Percentiles rank a stretch among this genome's conserved stretches.
These are phyloP conservation scores for Suhomyces atakaporum DNA, from an alignment of 1,139 yeast genomes.

Conservation along the genomic window DNA sequence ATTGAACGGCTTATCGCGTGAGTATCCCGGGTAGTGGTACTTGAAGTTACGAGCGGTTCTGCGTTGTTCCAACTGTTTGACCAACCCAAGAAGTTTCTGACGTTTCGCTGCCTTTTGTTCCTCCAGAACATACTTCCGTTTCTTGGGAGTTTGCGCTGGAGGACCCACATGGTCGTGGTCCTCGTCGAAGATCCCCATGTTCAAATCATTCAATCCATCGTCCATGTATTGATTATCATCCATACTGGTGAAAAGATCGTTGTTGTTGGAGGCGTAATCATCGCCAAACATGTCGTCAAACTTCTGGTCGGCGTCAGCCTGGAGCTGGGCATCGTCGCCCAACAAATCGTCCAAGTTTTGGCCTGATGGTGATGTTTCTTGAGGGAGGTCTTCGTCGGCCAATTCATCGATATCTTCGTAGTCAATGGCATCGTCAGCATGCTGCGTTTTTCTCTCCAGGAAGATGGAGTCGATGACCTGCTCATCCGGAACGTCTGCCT, in stretches of 20 bases:
- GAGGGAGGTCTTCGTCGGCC: conserved; percentile 70
- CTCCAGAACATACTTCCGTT: conserved; percentile 25
- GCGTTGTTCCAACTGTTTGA: conserved; percentile 36
- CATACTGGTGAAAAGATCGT: conserved; percentile 18
- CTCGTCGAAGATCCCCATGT: conserved; percentile 38
- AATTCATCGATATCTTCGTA: conserved; percentile 94
- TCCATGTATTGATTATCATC: conserved; percentile 33
- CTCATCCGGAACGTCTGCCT: conserved; percentile 33
- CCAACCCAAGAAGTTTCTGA: conserved; percentile 30
- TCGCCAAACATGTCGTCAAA: conserved; percentile 55
- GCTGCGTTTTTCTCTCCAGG: conserved; percentile 49
- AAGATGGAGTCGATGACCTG: conserved; percentile 43
- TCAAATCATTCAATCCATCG: conserved; percentile 45
- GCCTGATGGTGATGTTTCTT: conserved; percentile 30
- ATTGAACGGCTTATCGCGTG: conserved; percentile 55
- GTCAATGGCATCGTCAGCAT: conserved; percentile 93
- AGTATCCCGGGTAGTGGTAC: conserved; percentile 65
- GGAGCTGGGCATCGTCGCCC: conserved; percentile 26
- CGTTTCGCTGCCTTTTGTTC: conserved; percentile 24
- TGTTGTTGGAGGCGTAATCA: conserved; percentile 18
- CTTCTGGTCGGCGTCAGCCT: conserved; percentile 35
- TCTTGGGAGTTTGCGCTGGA: conserved; percentile 13
- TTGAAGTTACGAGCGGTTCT: conserved; percentile 39
- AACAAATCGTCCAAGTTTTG: conserved; percentile 9
- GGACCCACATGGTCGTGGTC: conserved; percentile 15